Base-by-base conservation (phyloP, 2,329 filamentous ascomycete species). In the Trichoderma atrobrunneum region DNA sequence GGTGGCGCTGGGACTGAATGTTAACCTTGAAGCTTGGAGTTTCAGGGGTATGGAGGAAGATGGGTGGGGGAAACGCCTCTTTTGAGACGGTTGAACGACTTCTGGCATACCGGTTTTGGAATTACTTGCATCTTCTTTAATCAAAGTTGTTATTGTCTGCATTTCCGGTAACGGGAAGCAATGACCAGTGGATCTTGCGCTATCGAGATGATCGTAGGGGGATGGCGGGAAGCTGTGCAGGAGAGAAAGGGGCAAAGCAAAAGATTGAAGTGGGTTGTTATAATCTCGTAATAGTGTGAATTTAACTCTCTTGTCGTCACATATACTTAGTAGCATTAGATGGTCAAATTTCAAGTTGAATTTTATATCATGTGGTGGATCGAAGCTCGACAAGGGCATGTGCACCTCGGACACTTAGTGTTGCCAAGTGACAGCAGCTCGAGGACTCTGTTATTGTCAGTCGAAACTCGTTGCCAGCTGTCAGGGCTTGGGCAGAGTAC, bases 401-500 rank as follows among this genome's bases (percentile, higher is more conserved):
- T 16, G 66, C 57, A 12, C 43, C 32, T 11, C 18, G 7, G 28
- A 51, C 21, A 21, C 34, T 54, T 62, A 11, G n/a, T 14, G 30
- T 39, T 62, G 66, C 57, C 57, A 70, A 70, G 56, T 70, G 66
- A 54, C 57, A 54, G 16, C 36, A 51, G 28, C 21, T 54, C 16
- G 57, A n/a, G 6, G 21, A 24, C 16, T 34, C 16, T 61, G 4
- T 28, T 32, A 12, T 36, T 39, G 57, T 36, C 24, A 5, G 11
- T 54, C 51, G 57, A 61, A 16, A n/a, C 5, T 69, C 12, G 21
- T 1, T 62, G 57, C 57, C 66, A 70, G 66, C 66, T 70, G 66
- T 48, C 66, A 70, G 11, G 16, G 7, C 18, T 62, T 62, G 12
- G 16, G 48, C 21, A 36, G 24, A 62, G 16, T 30, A 51, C 39